These are phyloP conservation scores for Paxillus rubicundulus DNA, from an alignment of 768 basidiomycete species.

Conservation along the genomic window DNA sequence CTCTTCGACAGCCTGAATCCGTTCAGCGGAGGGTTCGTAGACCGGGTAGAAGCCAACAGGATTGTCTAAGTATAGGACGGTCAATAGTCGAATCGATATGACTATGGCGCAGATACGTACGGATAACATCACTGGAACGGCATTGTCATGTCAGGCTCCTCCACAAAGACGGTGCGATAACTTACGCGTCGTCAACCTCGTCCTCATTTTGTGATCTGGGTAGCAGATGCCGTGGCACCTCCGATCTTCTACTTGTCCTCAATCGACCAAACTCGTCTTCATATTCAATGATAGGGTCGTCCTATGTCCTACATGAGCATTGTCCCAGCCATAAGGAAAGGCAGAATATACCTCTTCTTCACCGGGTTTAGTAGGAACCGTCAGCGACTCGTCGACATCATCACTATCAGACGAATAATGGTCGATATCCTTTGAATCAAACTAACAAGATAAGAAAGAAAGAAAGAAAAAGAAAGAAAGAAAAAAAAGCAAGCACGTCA, in stretches of 20 bases:
- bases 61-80: slow-evolving; percentile 49
- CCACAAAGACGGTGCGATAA: slow-evolving; percentile 6
- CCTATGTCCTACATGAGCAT: slow-evolving; percentile 34
- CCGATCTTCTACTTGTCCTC: slow-evolving; percentile 65
- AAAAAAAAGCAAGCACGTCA: background rate
- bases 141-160: slow-evolving; percentile 6
- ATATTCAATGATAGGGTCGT: slow-evolving; percentile 81
- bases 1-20: slow-evolving; percentile 70
- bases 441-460: too few species aligned
- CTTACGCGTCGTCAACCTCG: slow-evolving; percentile 54
- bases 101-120: slow-evolving; percentile 32
- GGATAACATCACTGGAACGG: slow-evolving; percentile 53
- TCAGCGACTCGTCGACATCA: slow-evolving; percentile 75
- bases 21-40: slow-evolving; percentile 81
- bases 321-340: background rate
- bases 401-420: slow-evolving; percentile 68
- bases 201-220: slow-evolving; percentile 44
- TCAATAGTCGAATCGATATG: background rate
- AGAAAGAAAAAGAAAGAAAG: too few species aligned
- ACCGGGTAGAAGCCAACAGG: slow-evolving; percentile 85
- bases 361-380: slow-evolving; percentile 46
- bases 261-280: slow-evolving; percentile 86
- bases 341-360: slow-evolving; percentile 37
- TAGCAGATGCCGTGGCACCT: slow-evolving; percentile 69
- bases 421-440: slow-evolving; percentile 57